Conservation (phyloP, 441 rosid species). For the Syzygium malaccense region DNA sequence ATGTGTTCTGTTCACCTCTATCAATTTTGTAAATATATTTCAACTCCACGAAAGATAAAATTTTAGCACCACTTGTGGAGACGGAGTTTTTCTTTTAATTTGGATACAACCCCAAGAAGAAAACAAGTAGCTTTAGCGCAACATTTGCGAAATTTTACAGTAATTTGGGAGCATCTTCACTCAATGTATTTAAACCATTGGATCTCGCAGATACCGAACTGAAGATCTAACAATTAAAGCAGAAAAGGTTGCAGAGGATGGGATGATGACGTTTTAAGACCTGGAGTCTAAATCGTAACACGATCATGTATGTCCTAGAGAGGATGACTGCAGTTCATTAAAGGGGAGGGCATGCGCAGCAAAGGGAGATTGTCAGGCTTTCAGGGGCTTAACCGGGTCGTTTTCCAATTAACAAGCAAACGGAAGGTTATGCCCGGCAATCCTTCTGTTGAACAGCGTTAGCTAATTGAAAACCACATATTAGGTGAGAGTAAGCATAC, state of each 20-base stretch:
- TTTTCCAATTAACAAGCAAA: background rate
- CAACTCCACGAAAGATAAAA: no score
- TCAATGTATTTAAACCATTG: background rate
- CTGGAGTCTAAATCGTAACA: background rate
- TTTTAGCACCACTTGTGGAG: background rate
- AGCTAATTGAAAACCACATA: background rate
- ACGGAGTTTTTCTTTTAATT: no score
- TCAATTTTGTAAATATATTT: no score
- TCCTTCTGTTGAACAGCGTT: background rate
- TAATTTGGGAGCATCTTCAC: background rate
- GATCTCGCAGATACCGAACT: background rate
- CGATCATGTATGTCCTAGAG: accelerated
- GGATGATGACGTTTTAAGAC: background rate
- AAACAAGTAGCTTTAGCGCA: background rate
- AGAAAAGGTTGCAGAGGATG: background rate
- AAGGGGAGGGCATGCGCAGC: background rate
- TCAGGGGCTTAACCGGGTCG: background rate
- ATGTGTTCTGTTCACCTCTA: background rate
- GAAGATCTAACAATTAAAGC: background rate
- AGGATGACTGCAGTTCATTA: background rate
- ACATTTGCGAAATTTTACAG: background rate
- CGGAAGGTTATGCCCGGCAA: background rate
- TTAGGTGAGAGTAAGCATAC: background rate
- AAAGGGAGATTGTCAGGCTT: background rate
- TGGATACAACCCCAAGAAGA: background rate